Evolutionary conservation across 2,329 filamentous ascomycete genomes (phyloP).

Genomic region (Hysterium pulicare): DNA sequence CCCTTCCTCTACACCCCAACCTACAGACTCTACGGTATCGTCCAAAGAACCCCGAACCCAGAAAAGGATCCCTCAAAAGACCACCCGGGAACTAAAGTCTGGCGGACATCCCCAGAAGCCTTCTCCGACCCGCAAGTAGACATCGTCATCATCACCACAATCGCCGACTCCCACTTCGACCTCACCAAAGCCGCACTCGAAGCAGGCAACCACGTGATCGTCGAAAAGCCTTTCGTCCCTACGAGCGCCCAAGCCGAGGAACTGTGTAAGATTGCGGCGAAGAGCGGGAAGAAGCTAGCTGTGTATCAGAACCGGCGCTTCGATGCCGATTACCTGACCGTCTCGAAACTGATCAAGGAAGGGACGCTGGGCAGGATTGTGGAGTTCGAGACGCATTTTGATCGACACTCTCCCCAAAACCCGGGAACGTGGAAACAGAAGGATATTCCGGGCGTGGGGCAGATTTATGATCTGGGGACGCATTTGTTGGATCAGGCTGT

Average conservation of each 20-base stretch:
- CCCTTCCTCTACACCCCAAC: constrained; percentile 64
- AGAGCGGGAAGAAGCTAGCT: constrained; percentile 40
- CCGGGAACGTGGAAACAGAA: constrained; percentile 66
- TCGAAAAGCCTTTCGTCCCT: constrained; percentile 81
- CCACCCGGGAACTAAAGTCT: constrained; percentile 63
- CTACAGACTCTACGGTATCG: constrained; percentile 69
- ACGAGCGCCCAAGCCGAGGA: constrained; percentile 64
- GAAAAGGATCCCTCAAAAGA: constrained; percentile 66
- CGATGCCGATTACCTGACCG: constrained; percentile 73
- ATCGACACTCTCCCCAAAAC: constrained; percentile 63
- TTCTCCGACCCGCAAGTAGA: constrained; percentile 64
- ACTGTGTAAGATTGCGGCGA: constrained; percentile 47
- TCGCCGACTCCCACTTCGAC: constrained; percentile 67
- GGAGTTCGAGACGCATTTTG: constrained; percentile 78
- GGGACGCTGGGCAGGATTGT: constrained; percentile 66
- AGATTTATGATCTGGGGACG: constrained; percentile 70
- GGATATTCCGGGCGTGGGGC: constrained; percentile 62
- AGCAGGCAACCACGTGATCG: constrained; percentile 72
- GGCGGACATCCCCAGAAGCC: constrained; percentile 59
- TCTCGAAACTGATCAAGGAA: constrained; percentile 59
- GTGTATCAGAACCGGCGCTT: constrained; percentile 64
- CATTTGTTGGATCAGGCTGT: constrained; percentile 76
- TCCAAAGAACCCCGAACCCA: constrained; percentile 67
- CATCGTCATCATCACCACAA: constrained; percentile 68
- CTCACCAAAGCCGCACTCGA: constrained; percentile 64